Evolutionary conservation across 2,329 filamentous ascomycete species (phyloP).

Genomic region (Hypoxylon sp.): DNA sequence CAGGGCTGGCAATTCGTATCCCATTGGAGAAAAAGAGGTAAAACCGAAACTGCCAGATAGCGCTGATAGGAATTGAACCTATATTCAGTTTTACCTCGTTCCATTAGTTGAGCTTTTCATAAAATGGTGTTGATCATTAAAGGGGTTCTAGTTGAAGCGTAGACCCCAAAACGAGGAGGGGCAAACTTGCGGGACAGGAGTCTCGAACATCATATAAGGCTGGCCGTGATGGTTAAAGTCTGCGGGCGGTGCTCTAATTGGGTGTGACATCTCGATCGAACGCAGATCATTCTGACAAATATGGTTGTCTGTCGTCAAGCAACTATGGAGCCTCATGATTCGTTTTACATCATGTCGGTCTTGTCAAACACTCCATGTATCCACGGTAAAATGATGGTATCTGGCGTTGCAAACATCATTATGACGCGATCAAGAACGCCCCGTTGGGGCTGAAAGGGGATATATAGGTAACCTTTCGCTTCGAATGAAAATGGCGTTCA

Average conservation of each 20-base stretch:
- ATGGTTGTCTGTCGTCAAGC: not conserved
- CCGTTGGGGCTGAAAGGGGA: not conserved
- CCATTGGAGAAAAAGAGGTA: no score
- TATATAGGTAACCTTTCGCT: constrained; percentile 4
- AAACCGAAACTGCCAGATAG: no score
- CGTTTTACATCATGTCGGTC: constrained; percentile 14
- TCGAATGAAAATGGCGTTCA: not conserved
- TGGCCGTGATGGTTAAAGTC: not conserved
- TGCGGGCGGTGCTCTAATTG: not conserved
- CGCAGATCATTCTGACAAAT: constrained; percentile 32
- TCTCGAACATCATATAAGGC: constrained; percentile 2
- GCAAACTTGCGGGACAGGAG: not conserved
- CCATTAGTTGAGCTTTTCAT: no score
- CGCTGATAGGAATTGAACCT: no score
- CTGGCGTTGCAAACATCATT: constrained; percentile 24
- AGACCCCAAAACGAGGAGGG: not conserved
- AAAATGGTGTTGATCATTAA: no score
- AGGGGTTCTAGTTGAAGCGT: not conserved
- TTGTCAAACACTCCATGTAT: constrained; percentile 3
- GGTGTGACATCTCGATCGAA: constrained; percentile 14
- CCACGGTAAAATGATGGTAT: constrained; percentile 20
- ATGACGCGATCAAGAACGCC: constrained; percentile 31
- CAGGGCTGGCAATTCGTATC: no score
- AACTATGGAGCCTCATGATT: constrained; percentile 20
- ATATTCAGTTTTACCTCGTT: not conserved